Percentiles rank a stretch among this genome's conserved stretches.
phyloP scores from a whole-genome alignment of 192 early-diverging fungal genomes.

The Ramicandelaber brevisporus region DNA sequence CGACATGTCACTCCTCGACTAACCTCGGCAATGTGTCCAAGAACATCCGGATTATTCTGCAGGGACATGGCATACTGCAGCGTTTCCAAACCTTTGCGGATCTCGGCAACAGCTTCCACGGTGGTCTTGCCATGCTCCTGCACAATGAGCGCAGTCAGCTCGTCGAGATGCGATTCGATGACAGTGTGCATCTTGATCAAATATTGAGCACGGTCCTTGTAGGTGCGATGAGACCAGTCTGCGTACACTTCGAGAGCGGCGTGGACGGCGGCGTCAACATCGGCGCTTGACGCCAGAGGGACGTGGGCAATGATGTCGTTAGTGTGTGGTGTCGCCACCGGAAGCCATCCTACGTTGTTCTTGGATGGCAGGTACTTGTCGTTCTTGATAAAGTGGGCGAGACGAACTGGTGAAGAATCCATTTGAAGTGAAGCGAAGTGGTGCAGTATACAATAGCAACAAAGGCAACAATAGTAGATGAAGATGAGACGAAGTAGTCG shows the following conservation, averaged over 20 bases:
- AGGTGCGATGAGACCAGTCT: constrained; percentile 27
- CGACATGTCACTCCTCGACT: constrained; percentile 35
- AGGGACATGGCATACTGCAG: constrained; percentile 47
- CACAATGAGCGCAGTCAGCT: constrained; percentile 45
- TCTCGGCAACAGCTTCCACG: constrained; percentile 40
- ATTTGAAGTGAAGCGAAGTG: neutral
- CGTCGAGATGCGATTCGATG: constrained; percentile 24
- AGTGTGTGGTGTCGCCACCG: constrained; percentile 35
- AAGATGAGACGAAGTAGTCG: no score
- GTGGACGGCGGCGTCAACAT: constrained; percentile 31
- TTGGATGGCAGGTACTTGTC: neutral
- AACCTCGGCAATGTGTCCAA: constrained; percentile 37
- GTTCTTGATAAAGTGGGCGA: neutral
- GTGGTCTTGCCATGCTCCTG: constrained; percentile 59
- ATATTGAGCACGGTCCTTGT: constrained; percentile 39
- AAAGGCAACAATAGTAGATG: neutral
- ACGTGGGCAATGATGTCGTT: constrained; percentile 31
- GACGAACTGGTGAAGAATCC: neutral
- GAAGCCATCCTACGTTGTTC: constrained; percentile 4
- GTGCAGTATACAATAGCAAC: neutral
- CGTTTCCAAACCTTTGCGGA: constrained; percentile 54
- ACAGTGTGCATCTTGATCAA: constrained; percentile 29
- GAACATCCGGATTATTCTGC: no score
- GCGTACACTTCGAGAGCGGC: constrained; percentile 25
- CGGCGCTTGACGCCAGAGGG: constrained; percentile 24